A percentile compares a stretch with the other conserved stretches of the same genome.
phyloP scores from a whole-genome alignment of 2,329 filamentous ascomycete genomes.

The Chaetomiaceae sp. region DNA sequence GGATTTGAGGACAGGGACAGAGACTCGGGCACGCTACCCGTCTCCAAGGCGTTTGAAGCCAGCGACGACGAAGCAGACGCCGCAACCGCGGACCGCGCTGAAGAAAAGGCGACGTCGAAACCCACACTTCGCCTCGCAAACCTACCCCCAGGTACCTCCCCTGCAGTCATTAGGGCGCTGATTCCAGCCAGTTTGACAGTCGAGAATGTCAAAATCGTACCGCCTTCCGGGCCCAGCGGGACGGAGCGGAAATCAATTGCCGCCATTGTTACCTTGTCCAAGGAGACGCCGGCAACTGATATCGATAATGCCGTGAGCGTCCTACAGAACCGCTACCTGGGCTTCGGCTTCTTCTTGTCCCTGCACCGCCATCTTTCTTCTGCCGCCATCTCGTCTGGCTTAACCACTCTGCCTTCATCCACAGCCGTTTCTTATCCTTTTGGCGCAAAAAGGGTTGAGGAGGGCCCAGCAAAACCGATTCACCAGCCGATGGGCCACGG shows the following conservation, averaged over 20 bases:
- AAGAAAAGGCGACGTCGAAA: slow-evolving; percentile 57
- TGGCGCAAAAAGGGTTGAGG: slow-evolving; percentile 65
- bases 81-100: slow-evolving; percentile 42
- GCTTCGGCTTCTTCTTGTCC: slow-evolving; percentile 76
- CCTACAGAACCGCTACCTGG: slow-evolving; percentile 79
- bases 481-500: slow-evolving; percentile 42
- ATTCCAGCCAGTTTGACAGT: slow-evolving; percentile 58
- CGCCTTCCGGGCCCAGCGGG: slow-evolving; percentile 45
- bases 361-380: slow-evolving; percentile 82
- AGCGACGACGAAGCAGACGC: slow-evolving; percentile 54
- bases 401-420: slow-evolving; percentile 41
- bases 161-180: slow-evolving; percentile 55
- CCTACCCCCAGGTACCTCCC: slow-evolving; percentile 57
- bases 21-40: slow-evolving; percentile 47
- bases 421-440: slow-evolving; percentile 60
- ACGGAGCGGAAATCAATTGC: slow-evolving; percentile 67
- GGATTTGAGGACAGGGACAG: slow-evolving; percentile 37
- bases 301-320: slow-evolving; percentile 76
- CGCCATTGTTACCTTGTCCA: slow-evolving; percentile 75
- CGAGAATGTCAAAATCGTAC: slow-evolving; percentile 69
- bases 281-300: slow-evolving; percentile 75
- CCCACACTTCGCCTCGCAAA: slow-evolving; percentile 60
- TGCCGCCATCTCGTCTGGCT: slow-evolving; percentile 50
- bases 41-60: slow-evolving; percentile 69
- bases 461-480: slow-evolving; percentile 31